phyloP scores from a whole-genome alignment of 2,329 filamentous ascomycete genomes.

The Ophiocordyceps unilateralis region DNA sequence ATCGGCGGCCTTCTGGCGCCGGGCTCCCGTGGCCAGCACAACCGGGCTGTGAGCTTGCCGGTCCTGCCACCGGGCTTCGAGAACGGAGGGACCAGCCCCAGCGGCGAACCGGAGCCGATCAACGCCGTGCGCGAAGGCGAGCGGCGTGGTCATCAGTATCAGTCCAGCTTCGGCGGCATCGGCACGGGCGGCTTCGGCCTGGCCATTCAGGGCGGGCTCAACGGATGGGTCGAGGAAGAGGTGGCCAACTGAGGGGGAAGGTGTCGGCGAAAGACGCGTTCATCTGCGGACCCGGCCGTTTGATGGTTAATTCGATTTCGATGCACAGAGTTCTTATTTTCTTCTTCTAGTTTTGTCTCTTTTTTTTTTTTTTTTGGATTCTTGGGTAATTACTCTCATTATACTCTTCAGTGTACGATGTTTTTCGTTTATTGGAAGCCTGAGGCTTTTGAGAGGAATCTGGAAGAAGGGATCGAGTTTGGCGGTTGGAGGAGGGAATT shows the following conservation, averaged over 20 bases:
- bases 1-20: slow-evolving; percentile 66
- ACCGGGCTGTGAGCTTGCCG: slow-evolving; percentile 77
- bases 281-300: slow-evolving; percentile 3
- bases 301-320: too few relatives aligned
- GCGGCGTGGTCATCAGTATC: slow-evolving; percentile 49
- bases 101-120: slow-evolving; percentile 22
- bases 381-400: slow-evolving; percentile 15
- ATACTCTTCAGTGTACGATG: slow-evolving; percentile 16
- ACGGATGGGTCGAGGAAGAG: slow-evolving; percentile 53
- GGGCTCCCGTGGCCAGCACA: slow-evolving; percentile 44
- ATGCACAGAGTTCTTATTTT: too few relatives aligned
- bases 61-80: slow-evolving; percentile 47
- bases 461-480: too few relatives aligned
- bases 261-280: not conserved
- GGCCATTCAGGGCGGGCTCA: slow-evolving; percentile 45
- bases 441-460: too few relatives aligned
- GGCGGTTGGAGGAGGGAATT: too few relatives aligned
- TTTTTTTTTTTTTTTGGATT: too few relatives aligned
- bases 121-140: slow-evolving; percentile 30
- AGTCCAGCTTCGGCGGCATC: slow-evolving; percentile 44
- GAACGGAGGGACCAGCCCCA: slow-evolving; percentile 37
- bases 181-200: slow-evolving; percentile 39
- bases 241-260: slow-evolving; percentile 33
- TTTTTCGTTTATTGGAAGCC: slow-evolving; percentile 5
- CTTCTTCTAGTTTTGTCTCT: slow-evolving; percentile 20